phyloP scores from a whole-genome alignment of 208 protist species.

The Trypanosoma lewisi region DNA sequence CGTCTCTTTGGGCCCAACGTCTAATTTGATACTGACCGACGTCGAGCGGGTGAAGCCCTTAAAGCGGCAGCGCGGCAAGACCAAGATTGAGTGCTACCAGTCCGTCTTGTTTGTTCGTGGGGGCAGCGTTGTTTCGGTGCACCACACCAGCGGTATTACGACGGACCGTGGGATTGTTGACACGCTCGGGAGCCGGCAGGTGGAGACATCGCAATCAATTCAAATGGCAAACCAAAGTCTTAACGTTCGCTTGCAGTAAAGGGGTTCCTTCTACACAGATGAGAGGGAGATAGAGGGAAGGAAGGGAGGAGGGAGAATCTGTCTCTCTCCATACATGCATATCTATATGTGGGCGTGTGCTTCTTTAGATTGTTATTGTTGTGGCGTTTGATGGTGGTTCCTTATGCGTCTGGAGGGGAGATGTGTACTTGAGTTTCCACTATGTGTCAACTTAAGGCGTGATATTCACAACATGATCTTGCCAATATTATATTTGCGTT shows the following conservation, averaged over 20 bases:
- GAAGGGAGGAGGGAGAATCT: too few species aligned
- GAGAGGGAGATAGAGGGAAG: too few species aligned
- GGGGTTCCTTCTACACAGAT: neutral
- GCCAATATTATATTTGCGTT: too few species aligned
- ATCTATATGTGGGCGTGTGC: neutral
- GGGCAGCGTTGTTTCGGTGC: slow-evolving; percentile 49
- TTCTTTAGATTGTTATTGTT: neutral
- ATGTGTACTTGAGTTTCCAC: too few species aligned
- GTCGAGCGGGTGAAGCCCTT: slow-evolving; percentile 56
- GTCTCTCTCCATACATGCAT: neutral
- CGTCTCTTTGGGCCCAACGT: slow-evolving; percentile 58
- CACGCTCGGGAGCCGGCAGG: slow-evolving; percentile 38
- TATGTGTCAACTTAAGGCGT: too few species aligned
- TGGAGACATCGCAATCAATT: slow-evolving; percentile 44
- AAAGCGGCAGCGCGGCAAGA: slow-evolving; percentile 35
- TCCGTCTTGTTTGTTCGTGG: slow-evolving; percentile 77
- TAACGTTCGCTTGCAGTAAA: slow-evolving; percentile 24
- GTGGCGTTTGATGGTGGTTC: neutral
- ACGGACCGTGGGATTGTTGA: slow-evolving; percentile 68
- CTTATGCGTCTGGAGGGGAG: too few species aligned
- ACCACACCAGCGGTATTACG: slow-evolving; percentile 62
- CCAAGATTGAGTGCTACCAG: slow-evolving; percentile 56
- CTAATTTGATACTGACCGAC: slow-evolving; percentile 79
- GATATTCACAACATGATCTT: too few species aligned
- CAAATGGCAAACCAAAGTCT: slow-evolving; percentile 61